These are phyloP conservation scores for Lactifluus piperatus DNA, from an alignment of 768 basidiomycete genomes.

Conservation along the genomic window DNA sequence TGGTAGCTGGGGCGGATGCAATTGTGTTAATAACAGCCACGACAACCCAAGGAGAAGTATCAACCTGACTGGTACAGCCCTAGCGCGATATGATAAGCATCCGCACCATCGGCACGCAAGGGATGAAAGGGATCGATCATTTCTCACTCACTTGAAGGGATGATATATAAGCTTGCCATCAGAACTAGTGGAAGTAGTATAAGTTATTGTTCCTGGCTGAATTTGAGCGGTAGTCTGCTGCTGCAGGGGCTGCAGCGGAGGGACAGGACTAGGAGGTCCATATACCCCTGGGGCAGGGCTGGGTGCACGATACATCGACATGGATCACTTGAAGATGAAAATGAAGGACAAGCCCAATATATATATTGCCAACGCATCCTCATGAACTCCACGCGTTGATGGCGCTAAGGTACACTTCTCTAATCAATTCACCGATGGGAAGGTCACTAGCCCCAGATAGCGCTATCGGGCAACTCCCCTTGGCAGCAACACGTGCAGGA, in stretches of 20 bases:
- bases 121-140: constrained; percentile 5
- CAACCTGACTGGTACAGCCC: constrained; percentile 70
- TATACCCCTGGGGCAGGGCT: constrained; percentile 13
- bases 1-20: constrained; percentile 46
- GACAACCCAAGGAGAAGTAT: constrained; percentile 14
- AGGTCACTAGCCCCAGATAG: constrained; percentile 6
- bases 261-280: constrained; percentile 18
- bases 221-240: constrained; percentile 33
- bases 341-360: constrained; percentile 5
- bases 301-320: constrained; percentile 16
- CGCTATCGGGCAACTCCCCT: constrained; percentile 1
- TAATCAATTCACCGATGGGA: neutral
- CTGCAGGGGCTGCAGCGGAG: neutral
- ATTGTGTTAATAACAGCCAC: neutral
- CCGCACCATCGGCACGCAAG: neutral
- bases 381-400: neutral
- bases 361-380: constrained; percentile 9
- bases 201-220: constrained; percentile 60
- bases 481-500: constrained; percentile 1
- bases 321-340: constrained; percentile 5
- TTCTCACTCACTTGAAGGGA: constrained; percentile 53
- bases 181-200: constrained; percentile 52
- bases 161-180: constrained; percentile 63
- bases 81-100: constrained; percentile 26
- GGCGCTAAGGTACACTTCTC: too few species aligned